phyloP scores from a whole-genome alignment of 1,139 yeast genomes.

The Diutina pseudorugosa region DNA sequence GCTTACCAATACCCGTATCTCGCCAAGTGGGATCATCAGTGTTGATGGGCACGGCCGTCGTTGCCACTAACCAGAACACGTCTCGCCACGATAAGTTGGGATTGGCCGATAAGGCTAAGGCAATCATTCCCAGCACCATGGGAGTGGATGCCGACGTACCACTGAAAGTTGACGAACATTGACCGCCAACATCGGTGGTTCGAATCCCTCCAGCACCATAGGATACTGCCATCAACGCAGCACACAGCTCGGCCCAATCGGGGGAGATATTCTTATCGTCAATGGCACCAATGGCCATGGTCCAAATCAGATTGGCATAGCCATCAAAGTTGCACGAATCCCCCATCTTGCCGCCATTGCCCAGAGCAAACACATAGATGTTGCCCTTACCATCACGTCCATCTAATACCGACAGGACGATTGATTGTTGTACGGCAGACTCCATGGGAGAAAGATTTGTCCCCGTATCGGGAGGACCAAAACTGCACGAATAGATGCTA shows the following conservation, averaged over 20 bases:
- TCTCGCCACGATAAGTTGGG: conserved; percentile 95
- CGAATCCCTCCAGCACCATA: conserved; percentile 89
- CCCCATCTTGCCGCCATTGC: conserved; percentile 75
- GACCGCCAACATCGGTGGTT: conserved; percentile 72
- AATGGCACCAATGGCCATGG: conserved; percentile 91
- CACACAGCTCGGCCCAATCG: conserved; percentile 79
- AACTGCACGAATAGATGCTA: conserved; percentile 91
- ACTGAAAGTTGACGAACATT: conserved; percentile 69
- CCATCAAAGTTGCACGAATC: conserved; percentile 98
- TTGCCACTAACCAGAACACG: conserved; percentile 76
- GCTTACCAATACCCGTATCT: conserved; percentile 42
- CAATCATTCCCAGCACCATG: conserved; percentile 85
- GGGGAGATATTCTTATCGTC: conserved; percentile 84
- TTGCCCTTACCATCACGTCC: conserved; percentile 82
- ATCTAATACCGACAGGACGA: conserved; percentile 66
- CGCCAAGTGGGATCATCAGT: conserved; percentile 65
- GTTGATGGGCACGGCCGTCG: conserved; percentile 57
- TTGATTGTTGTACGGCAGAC: conserved; percentile 61
- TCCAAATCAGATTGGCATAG: conserved; percentile 89
- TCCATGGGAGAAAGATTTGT: conserved; percentile 78
- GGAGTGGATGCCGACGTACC: conserved; percentile 99
- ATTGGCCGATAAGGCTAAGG: conserved; percentile 69
- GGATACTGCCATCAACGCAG: conserved; percentile 94
- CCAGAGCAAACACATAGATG: conserved; percentile 89
- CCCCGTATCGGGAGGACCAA: conserved; percentile 99